Evolutionary conservation across 176 grass and related monocot genomes (phyloP), one percentile per base, ranked within the genome.

Genomic region (Zoysia japonica): DNA sequence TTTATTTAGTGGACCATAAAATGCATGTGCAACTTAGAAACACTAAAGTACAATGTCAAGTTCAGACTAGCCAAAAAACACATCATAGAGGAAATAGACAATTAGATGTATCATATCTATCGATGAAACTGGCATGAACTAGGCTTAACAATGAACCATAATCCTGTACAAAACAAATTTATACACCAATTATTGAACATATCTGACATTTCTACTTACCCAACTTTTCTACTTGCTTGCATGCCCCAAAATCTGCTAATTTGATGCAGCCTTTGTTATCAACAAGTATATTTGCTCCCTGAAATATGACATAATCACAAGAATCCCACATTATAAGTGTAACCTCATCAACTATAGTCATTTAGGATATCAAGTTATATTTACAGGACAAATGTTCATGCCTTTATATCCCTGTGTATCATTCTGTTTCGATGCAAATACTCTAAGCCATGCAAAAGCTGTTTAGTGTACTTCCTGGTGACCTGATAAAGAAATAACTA

Each of bases 341-440:
- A 70, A 54, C 52, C 20, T 68, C 37, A 35, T n/a, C 45, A 63
- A 84, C n/a, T 47, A 53, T 74, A 74, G 54, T 5, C 2, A 55
- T 66, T 38, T 48, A 46, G 8, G 19, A 43, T 0, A 62, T 19
- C 28, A 28, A 28, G 17, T 61, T 16, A 11, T 10, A 81, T 48
- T 67, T 67, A 62, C 15, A 80, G 44, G 35, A 41, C 5, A 36
- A 40, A 45, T 54, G 35, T 42, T 1, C 72, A 80, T 91, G 69
- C 91, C 94, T 97, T 97, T 85, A 97, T 97, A 74, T 97, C 94
- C 84, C 94, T 92, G 61, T 97, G 94, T 84, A 94, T 97, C 61
- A 97, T 97, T 90, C 90, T 88, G 74, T 97, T 92, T n/a, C 48
- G 66, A 90, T 94, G 94, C 75, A 97, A 88, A 86, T 97, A 94